Conservation (phyloP, 345 rosid species). For the Combretum micranthum region DNA sequence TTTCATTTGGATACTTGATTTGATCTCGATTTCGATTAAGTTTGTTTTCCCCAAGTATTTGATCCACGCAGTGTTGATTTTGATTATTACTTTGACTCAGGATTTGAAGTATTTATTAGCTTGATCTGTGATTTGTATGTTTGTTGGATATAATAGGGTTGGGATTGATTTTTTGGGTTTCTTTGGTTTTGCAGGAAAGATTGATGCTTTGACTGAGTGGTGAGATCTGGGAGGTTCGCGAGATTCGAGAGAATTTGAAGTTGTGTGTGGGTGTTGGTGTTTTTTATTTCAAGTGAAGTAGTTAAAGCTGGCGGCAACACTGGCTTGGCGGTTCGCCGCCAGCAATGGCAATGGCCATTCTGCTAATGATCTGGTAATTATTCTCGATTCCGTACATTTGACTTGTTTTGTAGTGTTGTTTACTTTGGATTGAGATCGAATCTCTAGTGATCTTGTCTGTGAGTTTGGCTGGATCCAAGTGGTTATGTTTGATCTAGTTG, state of each 20-base stretch:
- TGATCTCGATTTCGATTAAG: too few relatives aligned
- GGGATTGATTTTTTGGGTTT: not conserved
- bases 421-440: not conserved
- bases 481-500: too few relatives aligned
- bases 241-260: not conserved
- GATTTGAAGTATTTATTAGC: not conserved
- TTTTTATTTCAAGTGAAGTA: conserved; percentile 26
- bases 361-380: conserved; percentile 53
- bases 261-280: conserved; percentile 12
- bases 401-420: not conserved
- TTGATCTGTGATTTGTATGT: not conserved
- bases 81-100: too few relatives aligned
- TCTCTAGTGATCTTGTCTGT: not conserved
- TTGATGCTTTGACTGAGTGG: conserved; percentile 54
- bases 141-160: not conserved
- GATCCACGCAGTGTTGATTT: too few relatives aligned
- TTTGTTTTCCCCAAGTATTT: too few relatives aligned
- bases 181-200: conserved; percentile 36
- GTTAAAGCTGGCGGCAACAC: conserved; percentile 60
- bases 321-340: conserved; percentile 83
- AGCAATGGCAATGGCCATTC: conserved; percentile 69
- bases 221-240: conserved; percentile 56
- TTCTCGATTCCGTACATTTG: not conserved
- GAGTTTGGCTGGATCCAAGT: too few relatives aligned
- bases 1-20: too few relatives aligned